Percentiles rank a stretch among this genome's conserved stretches.
These are phyloP conservation scores for Taphrina populina DNA, from an alignment of 1,139 yeast species.

Conservation along the genomic window DNA sequence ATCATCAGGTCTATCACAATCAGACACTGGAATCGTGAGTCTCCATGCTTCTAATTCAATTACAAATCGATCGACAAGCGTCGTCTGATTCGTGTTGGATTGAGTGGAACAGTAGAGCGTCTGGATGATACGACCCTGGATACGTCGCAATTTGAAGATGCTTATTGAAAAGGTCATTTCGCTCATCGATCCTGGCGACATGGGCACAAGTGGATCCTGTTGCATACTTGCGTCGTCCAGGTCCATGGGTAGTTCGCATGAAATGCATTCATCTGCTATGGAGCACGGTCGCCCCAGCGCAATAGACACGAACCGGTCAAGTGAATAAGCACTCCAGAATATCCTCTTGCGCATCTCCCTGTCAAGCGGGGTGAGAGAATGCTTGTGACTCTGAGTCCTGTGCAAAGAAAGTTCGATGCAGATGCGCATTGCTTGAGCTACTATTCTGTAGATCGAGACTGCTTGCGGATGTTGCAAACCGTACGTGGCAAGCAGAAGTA, in stretches of 20 bases:
- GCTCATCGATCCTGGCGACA: conserved; percentile 19
- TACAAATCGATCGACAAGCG: conserved; percentile 28
- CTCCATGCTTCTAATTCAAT: conserved; percentile 29
- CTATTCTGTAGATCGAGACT: conserved; percentile 20
- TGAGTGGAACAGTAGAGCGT: conserved; percentile 34
- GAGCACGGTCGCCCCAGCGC: conserved; percentile 41
- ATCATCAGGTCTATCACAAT: conserved; percentile 23
- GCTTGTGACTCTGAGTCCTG: conserved; percentile 25
- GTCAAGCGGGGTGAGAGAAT: conserved; percentile 26
- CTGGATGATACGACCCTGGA: conserved; percentile 36
- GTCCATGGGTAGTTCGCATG: conserved; percentile 34
- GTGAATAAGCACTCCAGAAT: conserved; percentile 40
- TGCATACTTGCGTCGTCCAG: conserved; percentile 34
- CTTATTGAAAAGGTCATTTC: conserved; percentile 35
- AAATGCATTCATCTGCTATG: conserved; percentile 38
- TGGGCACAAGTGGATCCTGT: conserved; percentile 17
- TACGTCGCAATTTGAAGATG: conserved; percentile 35
- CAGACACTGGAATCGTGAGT: conserved; percentile 34
- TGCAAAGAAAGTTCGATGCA: conserved; percentile 30
- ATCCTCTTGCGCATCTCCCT: conserved; percentile 40
- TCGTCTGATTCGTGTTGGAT: conserved; percentile 10
- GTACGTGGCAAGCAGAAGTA: conserved; percentile 13
- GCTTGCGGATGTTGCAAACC: conserved; percentile 32
- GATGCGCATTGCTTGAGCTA: conserved; percentile 28
- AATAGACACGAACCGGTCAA: conserved; percentile 39